phyloP scores from a whole-genome alignment of 768 basidiomycete genomes.

The Galerina sulciceps region DNA sequence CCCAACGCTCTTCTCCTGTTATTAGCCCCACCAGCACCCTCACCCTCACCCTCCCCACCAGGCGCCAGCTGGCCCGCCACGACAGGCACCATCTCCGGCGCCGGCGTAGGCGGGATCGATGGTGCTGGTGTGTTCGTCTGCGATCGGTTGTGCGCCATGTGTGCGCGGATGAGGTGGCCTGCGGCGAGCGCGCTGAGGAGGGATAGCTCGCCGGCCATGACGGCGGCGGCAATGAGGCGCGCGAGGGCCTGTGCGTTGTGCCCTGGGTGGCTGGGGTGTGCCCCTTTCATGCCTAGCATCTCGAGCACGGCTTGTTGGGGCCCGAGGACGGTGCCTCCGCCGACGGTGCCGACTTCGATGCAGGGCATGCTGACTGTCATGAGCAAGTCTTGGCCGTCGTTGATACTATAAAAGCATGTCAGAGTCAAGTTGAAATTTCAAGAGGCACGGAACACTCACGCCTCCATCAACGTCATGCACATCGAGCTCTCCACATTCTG shows the following conservation, averaged over 20 bases:
- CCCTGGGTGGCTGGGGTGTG: slow-evolving; percentile 86
- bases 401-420: slow-evolving; percentile 55
- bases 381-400: slow-evolving; percentile 88
- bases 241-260: slow-evolving; percentile 90
- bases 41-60: background rate
- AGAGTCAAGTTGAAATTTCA: background rate
- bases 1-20: background rate
- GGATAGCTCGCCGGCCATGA: slow-evolving; percentile 97
- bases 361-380: slow-evolving; percentile 98
- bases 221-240: slow-evolving; percentile 85
- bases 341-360: slow-evolving; percentile 97
- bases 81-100: slow-evolving; percentile 7
- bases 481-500: slow-evolving; percentile 99
- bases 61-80: slow-evolving; percentile 6
- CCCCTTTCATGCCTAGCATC: slow-evolving; percentile 91
- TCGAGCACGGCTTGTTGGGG: slow-evolving; percentile 92
- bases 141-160: slow-evolving; percentile 90
- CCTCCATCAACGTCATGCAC: slow-evolving; percentile 99
- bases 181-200: slow-evolving; percentile 92
- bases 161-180: slow-evolving; percentile 92
- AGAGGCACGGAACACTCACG: slow-evolving; percentile 61
- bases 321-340: slow-evolving; percentile 91
- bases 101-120: slow-evolving; percentile 67
- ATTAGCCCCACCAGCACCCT: too few relatives aligned
- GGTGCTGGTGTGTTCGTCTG: slow-evolving; percentile 77